Conservation (phyloP, 2,329 filamentous ascomycete species). For the Grosmannia huntii region DNA sequence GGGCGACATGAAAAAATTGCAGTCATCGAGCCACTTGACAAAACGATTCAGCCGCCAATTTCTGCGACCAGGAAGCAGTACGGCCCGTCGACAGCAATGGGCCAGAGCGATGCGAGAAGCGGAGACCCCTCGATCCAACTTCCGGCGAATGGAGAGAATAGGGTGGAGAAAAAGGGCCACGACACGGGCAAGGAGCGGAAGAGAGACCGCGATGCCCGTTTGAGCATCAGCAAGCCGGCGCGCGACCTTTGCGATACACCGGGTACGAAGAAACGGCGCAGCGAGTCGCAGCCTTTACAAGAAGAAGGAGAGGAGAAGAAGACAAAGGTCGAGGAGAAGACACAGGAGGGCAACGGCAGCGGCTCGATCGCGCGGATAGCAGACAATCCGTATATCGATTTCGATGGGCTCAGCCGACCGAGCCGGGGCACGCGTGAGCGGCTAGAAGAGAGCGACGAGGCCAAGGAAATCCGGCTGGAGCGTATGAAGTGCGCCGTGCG, state of each 20-base stretch:
- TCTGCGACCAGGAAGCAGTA: not conserved
- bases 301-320: not conserved
- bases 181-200: not conserved
- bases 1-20: not conserved
- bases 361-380: conserved; percentile 11
- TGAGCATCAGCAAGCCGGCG: conserved; percentile 41
- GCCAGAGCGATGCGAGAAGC: not conserved
- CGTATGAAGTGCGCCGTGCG: conserved; percentile 50
- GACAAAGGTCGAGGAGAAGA: not conserved
- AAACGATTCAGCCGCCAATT: not conserved
- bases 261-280: not conserved
- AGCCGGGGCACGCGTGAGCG: conserved; percentile 53
- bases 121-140: not conserved
- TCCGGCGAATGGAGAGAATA: not conserved
- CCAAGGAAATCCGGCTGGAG: conserved; percentile 37
- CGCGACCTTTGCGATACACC: conserved; percentile 46
- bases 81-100: not conserved
- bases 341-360: not conserved
- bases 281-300: not conserved
- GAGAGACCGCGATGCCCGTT: conserved; percentile 6
- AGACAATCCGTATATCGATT: conserved; percentile 38
- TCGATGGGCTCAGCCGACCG: conserved; percentile 47
- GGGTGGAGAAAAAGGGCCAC: not conserved
- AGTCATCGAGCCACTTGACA: not conserved
- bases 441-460: conserved; percentile 41